A percentile compares a stretch with the other conserved stretches of the same genome.
Evolutionary conservation across 2,329 filamentous ascomycete species (phyloP).

Genomic region (Lachnellula hyalina): DNA sequence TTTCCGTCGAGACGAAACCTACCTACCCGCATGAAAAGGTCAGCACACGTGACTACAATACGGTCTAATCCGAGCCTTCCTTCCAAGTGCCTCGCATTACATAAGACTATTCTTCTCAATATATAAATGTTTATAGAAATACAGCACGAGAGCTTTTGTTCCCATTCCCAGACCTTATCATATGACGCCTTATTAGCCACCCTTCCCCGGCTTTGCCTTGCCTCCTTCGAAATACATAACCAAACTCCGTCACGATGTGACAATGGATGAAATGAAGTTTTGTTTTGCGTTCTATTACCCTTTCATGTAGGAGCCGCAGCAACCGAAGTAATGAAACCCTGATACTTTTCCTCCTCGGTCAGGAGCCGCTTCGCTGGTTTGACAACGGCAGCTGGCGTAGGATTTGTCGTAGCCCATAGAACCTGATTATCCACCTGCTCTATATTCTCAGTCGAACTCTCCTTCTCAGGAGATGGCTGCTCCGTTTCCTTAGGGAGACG

Average conservation of each 20-base stretch:
- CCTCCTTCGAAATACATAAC: neutral
- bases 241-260: conserved; percentile 1
- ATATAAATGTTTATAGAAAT: neutral
- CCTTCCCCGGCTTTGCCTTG: neutral
- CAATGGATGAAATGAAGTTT: neutral
- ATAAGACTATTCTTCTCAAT: neutral
- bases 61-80: neutral
- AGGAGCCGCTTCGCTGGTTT: conserved; percentile 27
- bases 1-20: neutral
- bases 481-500: conserved; percentile 46
- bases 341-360: conserved; percentile 42
- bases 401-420: conserved; percentile 24
- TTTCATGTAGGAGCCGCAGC: neutral
- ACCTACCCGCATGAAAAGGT: neutral
- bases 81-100: neutral
- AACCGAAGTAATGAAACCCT: conserved; percentile 37
- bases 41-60: neutral
- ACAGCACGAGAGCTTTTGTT: neutral
- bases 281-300: neutral
- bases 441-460: conserved; percentile 8
- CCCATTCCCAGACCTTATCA: neutral
- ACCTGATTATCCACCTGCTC: conserved; percentile 15
- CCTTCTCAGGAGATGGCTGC: conserved; percentile 10
- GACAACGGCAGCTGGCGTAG: conserved; percentile 9
- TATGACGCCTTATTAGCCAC: neutral